A percentile compares a stretch with the other conserved stretches of the same genome.
Conservation (phyloP, 2,329 filamentous ascomycete species). For the Neobulgaria alba region DNA sequence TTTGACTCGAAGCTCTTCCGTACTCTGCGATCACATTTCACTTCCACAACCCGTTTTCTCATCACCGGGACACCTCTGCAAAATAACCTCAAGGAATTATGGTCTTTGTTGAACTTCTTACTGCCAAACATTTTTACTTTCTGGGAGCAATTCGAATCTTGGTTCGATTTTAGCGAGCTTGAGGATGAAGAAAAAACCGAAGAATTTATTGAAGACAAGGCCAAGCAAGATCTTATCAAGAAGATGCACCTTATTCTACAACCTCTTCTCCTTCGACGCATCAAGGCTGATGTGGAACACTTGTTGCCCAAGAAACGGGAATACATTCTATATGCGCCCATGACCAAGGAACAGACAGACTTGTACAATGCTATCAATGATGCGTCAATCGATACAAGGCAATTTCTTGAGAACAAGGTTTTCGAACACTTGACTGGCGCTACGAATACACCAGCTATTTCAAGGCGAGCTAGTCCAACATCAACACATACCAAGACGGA, state of each 20-base stretch:
- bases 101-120: conserved; percentile 90
- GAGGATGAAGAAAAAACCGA: conserved; percentile 74
- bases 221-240: conserved; percentile 68
- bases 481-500: conserved; percentile 11
- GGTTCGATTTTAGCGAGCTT: conserved; percentile 94
- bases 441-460: conserved; percentile 35
- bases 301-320: conserved; percentile 93
- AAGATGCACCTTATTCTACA: conserved; percentile 92
- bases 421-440: conserved; percentile 51
- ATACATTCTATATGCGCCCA: conserved; percentile 88
- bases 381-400: conserved; percentile 51
- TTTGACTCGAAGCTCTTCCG: conserved; percentile 87
- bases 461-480: conserved; percentile 10
- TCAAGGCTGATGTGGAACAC: conserved; percentile 89
- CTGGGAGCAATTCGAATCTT: conserved; percentile 84
- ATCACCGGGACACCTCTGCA: conserved; percentile 94
- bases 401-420: conserved; percentile 76
- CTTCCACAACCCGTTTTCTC: conserved; percentile 80
- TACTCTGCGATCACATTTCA: conserved; percentile 70
- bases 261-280: conserved; percentile 74
- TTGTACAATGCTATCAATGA: conserved; percentile 63
- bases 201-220: conserved; percentile 69
- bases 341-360: conserved; percentile 85
- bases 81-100: conserved; percentile 90
- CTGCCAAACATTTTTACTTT: conserved; percentile 90